Base-by-base conservation (phyloP, 2,329 filamentous ascomycete species). In the Botryosphaeria dothidea region DNA sequence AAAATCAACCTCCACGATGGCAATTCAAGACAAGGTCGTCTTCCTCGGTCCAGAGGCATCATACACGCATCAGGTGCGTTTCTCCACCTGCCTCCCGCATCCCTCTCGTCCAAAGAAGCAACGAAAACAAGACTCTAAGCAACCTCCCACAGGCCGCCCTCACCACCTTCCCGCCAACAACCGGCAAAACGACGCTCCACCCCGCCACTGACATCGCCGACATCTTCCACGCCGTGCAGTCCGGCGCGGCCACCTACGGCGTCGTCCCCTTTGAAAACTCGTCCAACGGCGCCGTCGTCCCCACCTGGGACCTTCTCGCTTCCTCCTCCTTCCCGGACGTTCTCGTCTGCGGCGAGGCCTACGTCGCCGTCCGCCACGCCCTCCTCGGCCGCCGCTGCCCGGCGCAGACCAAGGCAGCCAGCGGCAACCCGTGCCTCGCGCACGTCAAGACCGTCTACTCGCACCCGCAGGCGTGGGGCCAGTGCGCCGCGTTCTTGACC, bases 211-310 rank as follows among this genome's bases (percentile, higher is more conserved):
- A 78, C 56, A 85, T 86, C 70, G 76, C 78, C 70, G 92, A 94
- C 74, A 88, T 96, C 70, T 97, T 97, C 77, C 83, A 88, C 57
- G 84, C 88, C n/a, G 90, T 97, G 5, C 92, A 96, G 73, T 82
- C 83, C 41, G 84, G 86, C 65, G 74, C 81, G 48, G 87, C 86
- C 0, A 79, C 85, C 58, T 89, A 89, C 65, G 94, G 93, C 69
- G 91, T 98, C 31, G 91, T 97, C 1, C 95, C 95, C 7, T 94
- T 97, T 78, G 94, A 98, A 76, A 99, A 99, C 82, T 96, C 92
- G 45, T 93, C 92, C 74, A 97, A 98, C 77, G 95, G 95, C 72
- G 90, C 90, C 62, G 95, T 99, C 57, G 88, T 95, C 63, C 91
- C 92, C 76, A 97, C 93, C 0, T 85, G 98, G 23, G 93, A 97